phyloP scores from a whole-genome alignment of 208 protist genomes.

The Perkinsela sp. region DNA sequence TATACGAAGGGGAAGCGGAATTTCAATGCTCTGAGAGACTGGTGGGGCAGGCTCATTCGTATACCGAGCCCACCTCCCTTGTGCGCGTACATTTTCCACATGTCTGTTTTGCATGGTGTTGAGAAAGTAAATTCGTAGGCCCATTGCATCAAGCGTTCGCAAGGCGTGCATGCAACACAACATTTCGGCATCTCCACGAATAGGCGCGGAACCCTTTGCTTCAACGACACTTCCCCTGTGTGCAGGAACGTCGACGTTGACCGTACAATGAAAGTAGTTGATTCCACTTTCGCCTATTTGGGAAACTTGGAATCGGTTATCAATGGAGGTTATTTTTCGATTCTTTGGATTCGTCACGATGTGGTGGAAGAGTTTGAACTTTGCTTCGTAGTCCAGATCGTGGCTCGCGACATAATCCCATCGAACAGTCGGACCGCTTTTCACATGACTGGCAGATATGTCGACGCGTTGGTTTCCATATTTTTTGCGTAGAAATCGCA shows the following conservation, averaged over 20 bases:
- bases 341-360: neutral
- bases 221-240: neutral
- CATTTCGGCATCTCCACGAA: slow-evolving; percentile 42
- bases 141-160: slow-evolving; percentile 24
- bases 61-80: slow-evolving; percentile 12
- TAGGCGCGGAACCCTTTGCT: slow-evolving; percentile 19
- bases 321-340: neutral
- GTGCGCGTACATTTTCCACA: slow-evolving; percentile 9
- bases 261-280: neutral
- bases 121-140: slow-evolving; percentile 34
- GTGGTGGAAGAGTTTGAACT: neutral
- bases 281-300: neutral
- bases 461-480: slow-evolving; percentile 1
- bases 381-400: neutral
- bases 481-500: slow-evolving; percentile 9
- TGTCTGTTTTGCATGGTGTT: slow-evolving; percentile 34
- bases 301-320: neutral
- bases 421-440: neutral
- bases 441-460: slow-evolving; percentile 1
- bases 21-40: neutral
- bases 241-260: neutral
- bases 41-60: neutral
- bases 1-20: neutral
- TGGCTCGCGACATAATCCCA: neutral
- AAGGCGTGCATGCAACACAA: slow-evolving; percentile 64